phyloP scores from a whole-genome alignment of 1,284 basidiomycete genomes.

The Papiliotrema terrestris region DNA sequence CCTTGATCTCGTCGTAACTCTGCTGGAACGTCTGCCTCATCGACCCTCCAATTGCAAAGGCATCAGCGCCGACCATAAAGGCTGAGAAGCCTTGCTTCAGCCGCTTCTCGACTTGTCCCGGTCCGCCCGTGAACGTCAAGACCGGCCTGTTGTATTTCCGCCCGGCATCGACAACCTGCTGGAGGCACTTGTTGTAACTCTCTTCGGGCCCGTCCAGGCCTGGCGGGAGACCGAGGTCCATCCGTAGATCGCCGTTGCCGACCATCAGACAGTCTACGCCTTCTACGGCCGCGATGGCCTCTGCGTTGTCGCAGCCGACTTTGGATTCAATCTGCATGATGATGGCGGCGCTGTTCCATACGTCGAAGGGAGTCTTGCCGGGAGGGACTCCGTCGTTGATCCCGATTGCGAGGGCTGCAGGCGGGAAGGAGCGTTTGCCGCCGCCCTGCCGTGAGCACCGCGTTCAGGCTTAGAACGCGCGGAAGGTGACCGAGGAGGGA shows the following conservation, averaged over 20 bases:
- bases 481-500: no score
- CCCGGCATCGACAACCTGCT: constrained; percentile 10
- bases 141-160: constrained; percentile 11
- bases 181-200: constrained; percentile 8
- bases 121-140: constrained; percentile 12
- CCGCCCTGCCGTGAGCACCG: neutral
- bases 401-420: constrained; percentile 8
- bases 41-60: neutral
- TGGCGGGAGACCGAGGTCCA: constrained; percentile 14
- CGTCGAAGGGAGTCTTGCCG: constrained; percentile 14
- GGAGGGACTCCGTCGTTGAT: constrained; percentile 15
- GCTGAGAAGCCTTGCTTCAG: constrained; percentile 14
- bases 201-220: constrained; percentile 16
- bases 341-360: constrained; percentile 20
- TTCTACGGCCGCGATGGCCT: constrained; percentile 21
- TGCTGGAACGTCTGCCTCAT: constrained; percentile 2
- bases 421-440: constrained; percentile 16
- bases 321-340: constrained; percentile 28
- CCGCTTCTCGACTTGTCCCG: constrained; percentile 8
- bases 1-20: neutral
- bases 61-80: constrained; percentile 9
- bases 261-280: constrained; percentile 21
- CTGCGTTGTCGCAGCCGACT: constrained; percentile 19
- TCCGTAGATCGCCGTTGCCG: constrained; percentile 13
- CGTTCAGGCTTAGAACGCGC: neutral